Conservation (phyloP, 257 asterid species). For the Schizonepeta tenuifolia region DNA sequence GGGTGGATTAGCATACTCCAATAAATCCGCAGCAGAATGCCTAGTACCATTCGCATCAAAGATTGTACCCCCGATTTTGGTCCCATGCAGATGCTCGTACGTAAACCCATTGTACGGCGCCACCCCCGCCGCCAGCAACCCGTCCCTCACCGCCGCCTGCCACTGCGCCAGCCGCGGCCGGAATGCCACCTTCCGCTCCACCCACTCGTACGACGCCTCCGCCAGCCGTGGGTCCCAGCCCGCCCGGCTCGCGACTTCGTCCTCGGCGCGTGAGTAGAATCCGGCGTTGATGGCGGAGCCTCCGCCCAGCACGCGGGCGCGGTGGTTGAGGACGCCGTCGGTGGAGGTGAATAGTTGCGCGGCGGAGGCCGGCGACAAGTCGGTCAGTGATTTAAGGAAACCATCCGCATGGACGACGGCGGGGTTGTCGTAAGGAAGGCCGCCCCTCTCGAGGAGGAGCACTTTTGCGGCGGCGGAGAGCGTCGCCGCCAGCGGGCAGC, state of each 20-base stretch:
- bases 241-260: slow-evolving; percentile 28
- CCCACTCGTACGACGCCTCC: slow-evolving; percentile 73
- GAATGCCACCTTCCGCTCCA: slow-evolving; percentile 68
- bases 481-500: slow-evolving; percentile 82
- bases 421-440: slow-evolving; percentile 68
- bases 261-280: slow-evolving; percentile 65
- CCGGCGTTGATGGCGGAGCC: slow-evolving; percentile 83
- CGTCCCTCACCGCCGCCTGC: slow-evolving; percentile 77
- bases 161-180: slow-evolving; percentile 53
- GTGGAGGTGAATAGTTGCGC: slow-evolving; percentile 53
- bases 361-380: slow-evolving; percentile 61
- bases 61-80: slow-evolving; percentile 72
- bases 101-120: slow-evolving; percentile 42
- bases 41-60: slow-evolving; percentile 69
- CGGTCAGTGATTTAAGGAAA: slow-evolving; percentile 40
- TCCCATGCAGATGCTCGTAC: slow-evolving; percentile 55
- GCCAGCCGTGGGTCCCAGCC: slow-evolving; percentile 64
- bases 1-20: slow-evolving; percentile 59
- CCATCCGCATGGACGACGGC: slow-evolving; percentile 48
- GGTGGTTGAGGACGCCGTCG: slow-evolving; percentile 61
- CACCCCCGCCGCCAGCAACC: slow-evolving; percentile 65
- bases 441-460: slow-evolving; percentile 43
- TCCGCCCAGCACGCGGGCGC: slow-evolving; percentile 80
- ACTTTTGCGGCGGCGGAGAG: slow-evolving; percentile 61
- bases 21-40: slow-evolving; percentile 81